phyloP scores from a whole-genome alignment of 2,329 filamentous ascomycete species.

The Alternaria alternata region DNA sequence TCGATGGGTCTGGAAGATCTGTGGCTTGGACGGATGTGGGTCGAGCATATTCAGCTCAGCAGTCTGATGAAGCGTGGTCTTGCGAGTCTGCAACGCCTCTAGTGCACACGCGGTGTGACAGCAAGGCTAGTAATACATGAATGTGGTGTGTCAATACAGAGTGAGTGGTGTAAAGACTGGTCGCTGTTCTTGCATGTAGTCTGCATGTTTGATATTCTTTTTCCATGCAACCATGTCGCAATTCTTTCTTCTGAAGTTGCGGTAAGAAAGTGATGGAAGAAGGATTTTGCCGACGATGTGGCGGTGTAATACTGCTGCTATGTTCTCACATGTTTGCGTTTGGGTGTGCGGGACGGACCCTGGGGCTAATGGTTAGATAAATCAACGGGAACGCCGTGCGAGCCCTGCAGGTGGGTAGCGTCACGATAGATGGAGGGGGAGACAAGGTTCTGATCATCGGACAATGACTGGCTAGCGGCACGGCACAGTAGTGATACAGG shows the following conservation, averaged over 20 bases:
- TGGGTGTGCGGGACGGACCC: background rate
- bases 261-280: background rate
- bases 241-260: background rate
- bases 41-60: slow-evolving; percentile 1
- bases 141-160: background rate
- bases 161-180: background rate
- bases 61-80: background rate
- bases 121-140: background rate
- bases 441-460: background rate
- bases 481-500: background rate
- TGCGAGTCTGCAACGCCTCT: background rate
- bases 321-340: background rate
- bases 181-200: background rate
- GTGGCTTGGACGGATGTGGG: slow-evolving; percentile 12
- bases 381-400: slow-evolving; percentile 5
- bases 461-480: background rate
- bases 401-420: slow-evolving; percentile 8
- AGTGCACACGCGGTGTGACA: background rate
- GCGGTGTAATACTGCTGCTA: background rate
- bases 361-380: background rate
- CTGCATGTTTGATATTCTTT: background rate
- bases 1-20: slow-evolving; percentile 6
- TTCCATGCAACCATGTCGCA: background rate
- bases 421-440: slow-evolving; percentile 4
- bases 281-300: background rate